Evolutionary conservation across 345 rosid species (phyloP), one percentile per base, ranked within the genome.

Genomic region (Nasturtium officinale): DNA sequence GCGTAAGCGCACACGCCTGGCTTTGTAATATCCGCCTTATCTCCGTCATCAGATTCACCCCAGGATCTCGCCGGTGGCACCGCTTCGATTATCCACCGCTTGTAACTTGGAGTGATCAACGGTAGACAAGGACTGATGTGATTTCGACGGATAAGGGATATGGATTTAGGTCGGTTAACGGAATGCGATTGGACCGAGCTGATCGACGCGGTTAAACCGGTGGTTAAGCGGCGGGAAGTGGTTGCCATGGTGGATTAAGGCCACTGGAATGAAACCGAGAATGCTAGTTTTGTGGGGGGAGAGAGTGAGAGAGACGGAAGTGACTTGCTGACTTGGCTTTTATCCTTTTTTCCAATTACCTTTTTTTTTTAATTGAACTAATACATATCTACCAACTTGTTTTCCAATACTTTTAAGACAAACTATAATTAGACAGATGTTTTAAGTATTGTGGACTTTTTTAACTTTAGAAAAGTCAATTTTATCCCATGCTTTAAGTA

Each of bases 1-100:
- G 86, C 84, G 65, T 78, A 86, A 37, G 82, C 68, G 65, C 85
- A 82, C 32, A 78, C 78, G 18, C 83, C 83, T 60, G 48, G 75
- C 72, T 69, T 64, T 42, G 56, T 77, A 6, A 4, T 23, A 12
- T 65, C 58, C 17, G 18, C 5, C 28, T 65, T 73, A 55, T 32
- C 68, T 73, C 64, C 71, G 45, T 75, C 73, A 16, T 75, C 77
- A 25, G 87, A 70, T 69, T 82, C 75, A 37, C 72, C 66, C 79
- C 77, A 63, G 28, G 30, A 65, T 61, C 72, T 84, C 9, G 74
- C 64, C 23, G 32, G 62, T 43, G 76, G 67, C 48, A 66, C 65
- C 26, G 83, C 74, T 71, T 73, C 64, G 32, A 76, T 74, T 6
- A 61, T 16, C 54, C 74, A 80, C 26, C 55, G 42, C 25, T 52